Evolutionary conservation across 2,329 filamentous ascomycete species (phyloP).

Genomic region (Penicillium sp.): DNA sequence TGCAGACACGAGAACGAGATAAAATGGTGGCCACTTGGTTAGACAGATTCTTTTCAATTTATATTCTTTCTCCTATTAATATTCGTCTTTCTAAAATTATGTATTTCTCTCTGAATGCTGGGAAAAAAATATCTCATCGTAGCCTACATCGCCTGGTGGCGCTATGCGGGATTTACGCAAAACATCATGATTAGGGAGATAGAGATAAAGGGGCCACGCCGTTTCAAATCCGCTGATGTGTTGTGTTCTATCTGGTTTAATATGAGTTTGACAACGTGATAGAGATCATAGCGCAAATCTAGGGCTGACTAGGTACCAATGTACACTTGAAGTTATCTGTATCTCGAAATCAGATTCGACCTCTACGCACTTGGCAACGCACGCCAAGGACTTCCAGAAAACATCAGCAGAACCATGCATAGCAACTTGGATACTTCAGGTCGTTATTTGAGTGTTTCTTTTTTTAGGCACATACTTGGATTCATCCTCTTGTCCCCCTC

Average conservation of each 20-base stretch:
- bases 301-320: too few species aligned
- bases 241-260: background rate
- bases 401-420: background rate
- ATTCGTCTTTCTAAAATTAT: background rate
- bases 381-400: slow-evolving; percentile 16
- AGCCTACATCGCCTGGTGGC: background rate
- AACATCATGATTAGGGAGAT: slow-evolving; percentile 4
- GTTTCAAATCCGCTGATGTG: background rate
- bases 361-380: background rate
- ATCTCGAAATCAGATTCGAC: background rate
- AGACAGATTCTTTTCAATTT: background rate
- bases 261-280: background rate
- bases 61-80: background rate
- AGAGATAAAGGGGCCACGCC: background rate
- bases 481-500: slow-evolving; percentile 1
- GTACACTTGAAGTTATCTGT: background rate
- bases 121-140: slow-evolving; percentile 5
- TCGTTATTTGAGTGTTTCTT: too few species aligned
- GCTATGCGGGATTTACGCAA: slow-evolving; percentile 2
- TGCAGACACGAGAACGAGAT: background rate
- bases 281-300: background rate
- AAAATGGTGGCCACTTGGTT: background rate
- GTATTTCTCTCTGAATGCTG: background rate
- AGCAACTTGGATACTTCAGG: too few species aligned
- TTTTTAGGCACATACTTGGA: too few species aligned